Conservation (phyloP, 179 eudicot genomes). For the Amaranthus tricolor region DNA sequence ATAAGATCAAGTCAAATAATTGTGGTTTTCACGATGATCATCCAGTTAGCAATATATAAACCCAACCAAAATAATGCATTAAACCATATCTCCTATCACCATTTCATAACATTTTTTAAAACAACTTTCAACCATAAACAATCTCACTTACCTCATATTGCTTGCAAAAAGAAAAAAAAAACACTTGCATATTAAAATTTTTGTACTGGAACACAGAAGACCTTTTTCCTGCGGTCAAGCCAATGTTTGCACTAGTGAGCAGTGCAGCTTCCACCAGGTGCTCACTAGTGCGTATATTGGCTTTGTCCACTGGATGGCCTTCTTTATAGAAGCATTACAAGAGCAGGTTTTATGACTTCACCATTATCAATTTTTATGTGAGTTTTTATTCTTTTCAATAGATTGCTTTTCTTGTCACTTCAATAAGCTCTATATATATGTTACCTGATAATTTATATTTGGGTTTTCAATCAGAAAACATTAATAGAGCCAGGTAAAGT, state of each 20-base stretch:
- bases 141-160: too few species aligned
- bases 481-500: too few species aligned
- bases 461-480: too few species aligned
- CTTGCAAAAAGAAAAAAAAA: too few species aligned
- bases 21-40: slow-evolving; percentile 1
- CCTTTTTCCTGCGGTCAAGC: slow-evolving; percentile 7
- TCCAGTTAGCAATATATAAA: not conserved
- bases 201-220: not conserved
- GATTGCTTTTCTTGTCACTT: too few species aligned
- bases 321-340: not conserved
- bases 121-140: too few species aligned
- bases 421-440: too few species aligned
- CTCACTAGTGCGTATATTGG: slow-evolving; percentile 6
- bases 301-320: slow-evolving; percentile 5
- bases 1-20: not conserved
- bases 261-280: not conserved
- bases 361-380: too few species aligned
- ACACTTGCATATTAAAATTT: too few species aligned
- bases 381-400: too few species aligned
- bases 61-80: not conserved
- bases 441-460: too few species aligned
- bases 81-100: not conserved
- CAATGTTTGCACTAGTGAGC: slow-evolving; percentile 17
- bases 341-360: too few species aligned
- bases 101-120: not conserved